Conservation (phyloP, 2,329 filamentous ascomycete species). For the Cordyceps cateniannulata region DNA sequence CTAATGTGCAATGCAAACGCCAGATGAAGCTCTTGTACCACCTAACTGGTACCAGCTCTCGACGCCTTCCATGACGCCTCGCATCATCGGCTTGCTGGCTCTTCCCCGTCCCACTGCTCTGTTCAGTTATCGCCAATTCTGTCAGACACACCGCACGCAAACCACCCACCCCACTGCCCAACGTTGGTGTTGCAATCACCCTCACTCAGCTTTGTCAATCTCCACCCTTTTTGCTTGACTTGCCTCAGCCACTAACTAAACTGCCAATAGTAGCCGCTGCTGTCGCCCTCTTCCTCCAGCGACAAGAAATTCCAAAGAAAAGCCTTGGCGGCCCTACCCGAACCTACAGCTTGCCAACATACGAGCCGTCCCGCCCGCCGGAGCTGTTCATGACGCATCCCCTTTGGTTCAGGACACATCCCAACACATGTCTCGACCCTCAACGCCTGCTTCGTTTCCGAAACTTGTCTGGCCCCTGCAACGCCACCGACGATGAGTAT, state of each 20-base stretch:
- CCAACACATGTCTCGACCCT: constrained; percentile 7
- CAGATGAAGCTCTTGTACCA: not conserved
- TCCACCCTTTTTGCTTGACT: not conserved
- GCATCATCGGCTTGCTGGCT: not conserved
- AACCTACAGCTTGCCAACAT: not conserved
- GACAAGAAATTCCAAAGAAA: not conserved
- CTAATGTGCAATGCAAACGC: not conserved
- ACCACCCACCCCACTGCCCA: not conserved
- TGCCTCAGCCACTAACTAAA: constrained; percentile 1
- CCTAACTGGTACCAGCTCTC: not conserved
- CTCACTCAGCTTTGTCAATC: constrained; percentile 1
- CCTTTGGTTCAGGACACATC: not conserved
- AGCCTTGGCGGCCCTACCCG: not conserved
- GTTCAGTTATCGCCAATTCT: not conserved
- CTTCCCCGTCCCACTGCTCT: not conserved
- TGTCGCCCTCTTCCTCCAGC: not conserved
- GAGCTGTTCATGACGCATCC: not conserved
- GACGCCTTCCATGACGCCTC: constrained; percentile 3
- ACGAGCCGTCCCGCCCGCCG: constrained; percentile 4
- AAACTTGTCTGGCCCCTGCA: not conserved
- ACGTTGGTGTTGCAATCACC: constrained; percentile 3
- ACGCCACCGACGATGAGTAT: not conserved
- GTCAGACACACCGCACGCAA: not conserved
- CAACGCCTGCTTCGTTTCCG: not conserved
- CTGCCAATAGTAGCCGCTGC: not conserved